phyloP scores from a whole-genome alignment of 257 asterid species.

The Plectranthus barbatus region DNA sequence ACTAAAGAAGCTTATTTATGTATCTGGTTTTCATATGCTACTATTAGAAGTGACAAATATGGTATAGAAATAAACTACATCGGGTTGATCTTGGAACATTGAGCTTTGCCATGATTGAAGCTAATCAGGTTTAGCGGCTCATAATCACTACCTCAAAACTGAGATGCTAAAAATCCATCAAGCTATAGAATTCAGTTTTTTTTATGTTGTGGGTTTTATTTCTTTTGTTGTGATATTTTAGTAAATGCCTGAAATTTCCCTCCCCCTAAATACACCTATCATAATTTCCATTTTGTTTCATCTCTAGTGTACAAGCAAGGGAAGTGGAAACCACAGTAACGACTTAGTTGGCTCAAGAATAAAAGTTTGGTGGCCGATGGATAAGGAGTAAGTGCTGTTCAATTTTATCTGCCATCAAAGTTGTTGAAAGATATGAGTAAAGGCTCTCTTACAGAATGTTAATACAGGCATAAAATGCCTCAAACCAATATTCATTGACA shows the following conservation, averaged over 20 bases:
- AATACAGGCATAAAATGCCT: background rate
- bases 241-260: background rate
- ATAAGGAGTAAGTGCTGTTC: constrained; percentile 61
- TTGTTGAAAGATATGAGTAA: background rate
- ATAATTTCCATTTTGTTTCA: constrained; percentile 1
- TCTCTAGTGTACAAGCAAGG: constrained; percentile 63
- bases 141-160: no score
- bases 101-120: background rate
- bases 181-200: constrained; percentile 1
- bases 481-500: background rate
- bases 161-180: background rate
- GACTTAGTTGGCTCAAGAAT: constrained; percentile 82
- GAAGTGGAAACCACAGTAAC: constrained; percentile 29
- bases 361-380: constrained; percentile 99
- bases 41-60: constrained; percentile 6
- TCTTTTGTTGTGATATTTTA: background rate
- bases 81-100: background rate
- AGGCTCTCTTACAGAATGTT: background rate
- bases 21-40: constrained; percentile 5
- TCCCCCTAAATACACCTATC: constrained; percentile 3
- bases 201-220: background rate
- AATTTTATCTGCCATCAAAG: constrained; percentile 13
- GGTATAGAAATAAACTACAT: background rate
- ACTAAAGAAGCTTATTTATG: constrained; percentile 4
- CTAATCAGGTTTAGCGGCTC: background rate